phyloP scores from a whole-genome alignment of 2,329 filamentous ascomycete species.

The Verticillium dahliae region DNA sequence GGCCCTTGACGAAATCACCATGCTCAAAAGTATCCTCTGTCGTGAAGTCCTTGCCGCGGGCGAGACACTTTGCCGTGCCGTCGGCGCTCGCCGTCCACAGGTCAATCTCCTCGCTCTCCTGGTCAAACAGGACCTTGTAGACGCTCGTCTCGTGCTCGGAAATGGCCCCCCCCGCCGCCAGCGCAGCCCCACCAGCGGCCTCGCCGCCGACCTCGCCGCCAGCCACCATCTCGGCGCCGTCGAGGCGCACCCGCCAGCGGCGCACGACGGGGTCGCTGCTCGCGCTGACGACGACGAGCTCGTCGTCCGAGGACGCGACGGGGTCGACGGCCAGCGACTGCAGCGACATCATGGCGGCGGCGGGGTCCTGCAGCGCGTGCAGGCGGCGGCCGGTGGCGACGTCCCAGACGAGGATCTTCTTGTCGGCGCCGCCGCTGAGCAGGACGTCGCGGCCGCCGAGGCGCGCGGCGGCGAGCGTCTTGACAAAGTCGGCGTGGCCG shows the following conservation, averaged over 20 bases:
- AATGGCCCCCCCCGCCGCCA: slow-evolving; percentile 37
- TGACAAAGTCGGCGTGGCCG: slow-evolving; percentile 89
- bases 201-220: slow-evolving; percentile 11
- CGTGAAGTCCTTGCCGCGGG: slow-evolving; percentile 61
- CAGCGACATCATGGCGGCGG: slow-evolving; percentile 64
- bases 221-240: slow-evolving; percentile 45
- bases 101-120: slow-evolving; percentile 55
- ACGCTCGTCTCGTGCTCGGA: slow-evolving; percentile 86
- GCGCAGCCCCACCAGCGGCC: background rate
- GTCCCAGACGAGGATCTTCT: slow-evolving; percentile 81
- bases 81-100: slow-evolving; percentile 93
- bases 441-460: slow-evolving; percentile 57
- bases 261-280: slow-evolving; percentile 77
- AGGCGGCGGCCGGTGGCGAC: slow-evolving; percentile 59
- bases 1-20: slow-evolving; percentile 83
- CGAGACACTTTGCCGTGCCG: slow-evolving; percentile 76
- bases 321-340: slow-evolving; percentile 76
- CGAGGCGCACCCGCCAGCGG: slow-evolving; percentile 59
- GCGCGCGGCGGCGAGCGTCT: slow-evolving; percentile 60
- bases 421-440: slow-evolving; percentile 71
- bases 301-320: slow-evolving; percentile 39
- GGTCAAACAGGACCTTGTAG: slow-evolving; percentile 71
- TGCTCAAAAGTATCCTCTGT: slow-evolving; percentile 69
- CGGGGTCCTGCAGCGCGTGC: slow-evolving; percentile 70
- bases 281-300: slow-evolving; percentile 64